Evolutionary conservation across 2,329 filamentous ascomycete genomes (phyloP).

Genomic region (Aspergillus bombycis): DNA sequence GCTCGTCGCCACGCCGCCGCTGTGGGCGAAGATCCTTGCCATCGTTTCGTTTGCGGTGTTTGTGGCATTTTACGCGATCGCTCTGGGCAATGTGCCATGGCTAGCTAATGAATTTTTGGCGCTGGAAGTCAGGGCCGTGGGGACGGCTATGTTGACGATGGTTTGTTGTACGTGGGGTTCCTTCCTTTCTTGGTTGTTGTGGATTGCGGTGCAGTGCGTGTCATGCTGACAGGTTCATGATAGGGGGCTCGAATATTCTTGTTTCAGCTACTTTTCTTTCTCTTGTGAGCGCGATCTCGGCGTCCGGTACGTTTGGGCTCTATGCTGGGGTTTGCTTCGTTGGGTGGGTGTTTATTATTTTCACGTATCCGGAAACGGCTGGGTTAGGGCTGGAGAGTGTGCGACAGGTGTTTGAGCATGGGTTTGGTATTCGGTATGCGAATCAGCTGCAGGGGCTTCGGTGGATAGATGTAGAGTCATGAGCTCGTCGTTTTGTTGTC

Average conservation of each 20-base stretch:
- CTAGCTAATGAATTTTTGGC: not conserved
- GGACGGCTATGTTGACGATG: not conserved
- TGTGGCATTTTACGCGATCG: not conserved
- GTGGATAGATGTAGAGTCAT: not conserved
- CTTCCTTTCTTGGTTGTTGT: not conserved
- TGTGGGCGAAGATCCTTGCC: not conserved
- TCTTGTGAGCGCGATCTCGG: not conserved
- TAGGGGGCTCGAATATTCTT: not conserved
- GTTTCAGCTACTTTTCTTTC: not conserved
- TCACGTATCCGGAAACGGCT: not conserved
- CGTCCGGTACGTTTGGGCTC: not conserved
- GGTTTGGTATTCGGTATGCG: not conserved
- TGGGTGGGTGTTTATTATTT: not conserved
- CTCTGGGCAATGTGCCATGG: not conserved
- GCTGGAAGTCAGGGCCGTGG: not conserved
- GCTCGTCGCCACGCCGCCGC: not conserved
- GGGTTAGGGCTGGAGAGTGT: constrained; percentile 1
- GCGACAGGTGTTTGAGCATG: not conserved
- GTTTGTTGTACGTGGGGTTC: not conserved
- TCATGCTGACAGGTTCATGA: not conserved
- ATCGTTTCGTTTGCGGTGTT: not conserved
- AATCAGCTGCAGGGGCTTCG: not conserved
- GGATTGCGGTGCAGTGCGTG: not conserved
- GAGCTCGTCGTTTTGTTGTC: not conserved
- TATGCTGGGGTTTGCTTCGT: not conserved